Percentiles rank a stretch among this genome's conserved stretches.
Evolutionary conservation across 2,329 filamentous ascomycete genomes (phyloP).

Genomic region (Myriangium duriaei): DNA sequence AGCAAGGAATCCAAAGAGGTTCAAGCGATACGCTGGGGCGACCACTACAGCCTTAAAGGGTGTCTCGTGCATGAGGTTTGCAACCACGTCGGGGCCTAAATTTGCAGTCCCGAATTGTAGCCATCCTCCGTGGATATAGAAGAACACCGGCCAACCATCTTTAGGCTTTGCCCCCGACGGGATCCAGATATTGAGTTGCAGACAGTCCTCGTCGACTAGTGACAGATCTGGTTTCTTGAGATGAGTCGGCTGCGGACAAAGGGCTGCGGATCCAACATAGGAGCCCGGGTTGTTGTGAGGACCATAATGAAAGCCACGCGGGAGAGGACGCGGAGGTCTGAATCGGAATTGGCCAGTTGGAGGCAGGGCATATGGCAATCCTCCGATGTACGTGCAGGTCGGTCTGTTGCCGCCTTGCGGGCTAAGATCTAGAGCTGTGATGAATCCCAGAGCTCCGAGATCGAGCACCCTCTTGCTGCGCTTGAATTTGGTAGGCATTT

Average conservation of each 20-base stretch:
- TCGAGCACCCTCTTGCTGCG: constrained; percentile 22
- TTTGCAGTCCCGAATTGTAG: constrained; percentile 45
- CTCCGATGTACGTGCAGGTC: constrained; percentile 41
- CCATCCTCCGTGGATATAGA: constrained; percentile 47
- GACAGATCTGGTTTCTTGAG: constrained; percentile 11
- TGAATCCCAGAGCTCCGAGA: constrained; percentile 33
- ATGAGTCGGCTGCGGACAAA: constrained; percentile 40
- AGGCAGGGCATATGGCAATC: constrained; percentile 43
- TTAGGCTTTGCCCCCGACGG: constrained; percentile 34
- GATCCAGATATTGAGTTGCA: constrained; percentile 45
- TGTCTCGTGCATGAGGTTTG: constrained; percentile 37
- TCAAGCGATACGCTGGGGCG: constrained; percentile 44
- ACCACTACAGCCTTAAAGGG: constrained; percentile 39
- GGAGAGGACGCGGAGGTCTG: constrained; percentile 35
- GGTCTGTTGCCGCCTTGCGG: constrained; percentile 16
- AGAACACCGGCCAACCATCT: constrained; percentile 44
- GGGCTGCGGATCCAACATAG: constrained; percentile 28
- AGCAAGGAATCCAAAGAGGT: constrained; percentile 44
- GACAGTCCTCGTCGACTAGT: constrained; percentile 40
- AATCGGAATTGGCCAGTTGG: constrained; percentile 37
- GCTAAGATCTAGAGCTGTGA: constrained; percentile 37
- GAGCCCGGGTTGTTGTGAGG: constrained; percentile 34
- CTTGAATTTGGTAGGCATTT: constrained; percentile 9
- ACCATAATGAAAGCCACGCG: constrained; percentile 39
- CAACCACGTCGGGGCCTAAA: constrained; percentile 26